Evolutionary conservation across 108 stramenopile species (phyloP).

Genomic region (Cyclotella sp.): DNA sequence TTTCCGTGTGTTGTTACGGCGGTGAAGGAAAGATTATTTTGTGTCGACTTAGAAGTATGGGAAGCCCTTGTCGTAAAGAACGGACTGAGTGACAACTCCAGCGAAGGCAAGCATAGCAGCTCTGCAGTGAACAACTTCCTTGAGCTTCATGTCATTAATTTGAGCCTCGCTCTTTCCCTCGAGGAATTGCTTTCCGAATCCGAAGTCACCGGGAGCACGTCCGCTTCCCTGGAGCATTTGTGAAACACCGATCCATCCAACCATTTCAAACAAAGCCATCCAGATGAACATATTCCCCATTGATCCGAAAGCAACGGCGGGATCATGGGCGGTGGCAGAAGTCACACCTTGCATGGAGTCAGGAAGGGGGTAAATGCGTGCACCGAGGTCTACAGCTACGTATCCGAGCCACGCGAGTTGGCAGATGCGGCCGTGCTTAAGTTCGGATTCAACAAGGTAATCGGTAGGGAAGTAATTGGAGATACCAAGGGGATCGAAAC

Average conservation of each 20-base stretch:
- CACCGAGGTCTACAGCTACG: constrained; percentile 89
- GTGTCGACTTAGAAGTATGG: constrained; percentile 63
- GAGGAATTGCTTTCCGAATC: constrained; percentile 84
- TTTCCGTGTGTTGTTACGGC: neutral
- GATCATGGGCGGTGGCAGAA: constrained; percentile 84
- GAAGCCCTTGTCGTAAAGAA: constrained; percentile 90
- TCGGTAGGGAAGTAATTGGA: constrained; percentile 89
- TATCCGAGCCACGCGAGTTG: constrained; percentile 93
- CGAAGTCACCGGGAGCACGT: constrained; percentile 93
- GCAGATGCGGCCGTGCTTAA: constrained; percentile 96
- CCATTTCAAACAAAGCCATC: constrained; percentile 74
- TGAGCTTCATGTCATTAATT: constrained; percentile 79
- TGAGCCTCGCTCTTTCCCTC: constrained; percentile 73
- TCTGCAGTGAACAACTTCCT: constrained; percentile 94
- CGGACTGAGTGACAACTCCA: constrained; percentile 94
- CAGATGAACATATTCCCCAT: constrained; percentile 84
- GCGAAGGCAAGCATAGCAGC: constrained; percentile 95
- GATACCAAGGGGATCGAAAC: constrained; percentile 95
- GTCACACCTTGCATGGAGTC: constrained; percentile 82
- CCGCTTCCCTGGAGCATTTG: constrained; percentile 94
- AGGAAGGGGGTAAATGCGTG: constrained; percentile 79
- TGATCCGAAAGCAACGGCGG: constrained; percentile 78
- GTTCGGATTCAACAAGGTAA: constrained; percentile 93
- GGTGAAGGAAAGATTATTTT: neutral
- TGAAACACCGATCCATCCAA: constrained; percentile 68